Percentiles rank a stretch among this genome's conserved stretches.
Conservation (phyloP, 352 stramenopile genomes). For the Globisporangium spiculum region DNA sequence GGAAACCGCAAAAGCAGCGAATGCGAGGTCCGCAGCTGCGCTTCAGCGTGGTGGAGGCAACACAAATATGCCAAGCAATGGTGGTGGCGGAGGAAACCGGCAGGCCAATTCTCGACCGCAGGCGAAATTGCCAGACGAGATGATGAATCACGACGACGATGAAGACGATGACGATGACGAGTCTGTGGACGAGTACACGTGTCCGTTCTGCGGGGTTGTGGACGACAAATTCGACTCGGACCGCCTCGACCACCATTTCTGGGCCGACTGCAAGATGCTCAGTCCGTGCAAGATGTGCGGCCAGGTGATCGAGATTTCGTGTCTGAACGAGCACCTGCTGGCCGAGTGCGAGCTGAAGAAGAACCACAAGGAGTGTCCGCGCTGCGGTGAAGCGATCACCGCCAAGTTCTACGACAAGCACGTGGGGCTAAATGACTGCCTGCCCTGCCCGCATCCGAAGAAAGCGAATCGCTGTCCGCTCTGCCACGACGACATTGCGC, state of each 20-base stretch:
- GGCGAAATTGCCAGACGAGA: conserved; percentile 16
- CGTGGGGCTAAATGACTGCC: conserved; percentile 70
- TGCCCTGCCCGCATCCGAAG: conserved; percentile 50
- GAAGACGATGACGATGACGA: conserved; percentile 61
- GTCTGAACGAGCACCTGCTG: conserved; percentile 89
- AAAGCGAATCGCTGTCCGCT: conserved; percentile 75
- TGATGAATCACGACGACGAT: conserved; percentile 35
- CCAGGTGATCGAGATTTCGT: conserved; percentile 91
- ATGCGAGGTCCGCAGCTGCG: conserved; percentile 17
- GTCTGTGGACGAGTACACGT: conserved; percentile 85
- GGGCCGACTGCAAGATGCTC: conserved; percentile 89
- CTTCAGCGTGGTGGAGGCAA: conserved; percentile 7
- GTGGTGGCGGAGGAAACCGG: not conserved
- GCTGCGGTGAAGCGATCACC: conserved; percentile 84
- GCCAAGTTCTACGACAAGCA: conserved; percentile 83
- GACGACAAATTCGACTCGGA: conserved; percentile 89
- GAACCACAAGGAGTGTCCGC: conserved; percentile 78
- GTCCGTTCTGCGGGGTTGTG: conserved; percentile 88
- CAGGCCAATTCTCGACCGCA: conserved; percentile 16
- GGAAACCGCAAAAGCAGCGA: conserved; percentile 38
- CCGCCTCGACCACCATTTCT: conserved; percentile 91
- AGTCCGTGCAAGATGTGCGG: conserved; percentile 91
- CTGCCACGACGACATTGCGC: conserved; percentile 72
- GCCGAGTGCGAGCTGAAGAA: conserved; percentile 84
- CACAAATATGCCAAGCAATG: not conserved